Conservation (phyloP, 768 basidiomycete genomes). For the Amanita phalloides region DNA sequence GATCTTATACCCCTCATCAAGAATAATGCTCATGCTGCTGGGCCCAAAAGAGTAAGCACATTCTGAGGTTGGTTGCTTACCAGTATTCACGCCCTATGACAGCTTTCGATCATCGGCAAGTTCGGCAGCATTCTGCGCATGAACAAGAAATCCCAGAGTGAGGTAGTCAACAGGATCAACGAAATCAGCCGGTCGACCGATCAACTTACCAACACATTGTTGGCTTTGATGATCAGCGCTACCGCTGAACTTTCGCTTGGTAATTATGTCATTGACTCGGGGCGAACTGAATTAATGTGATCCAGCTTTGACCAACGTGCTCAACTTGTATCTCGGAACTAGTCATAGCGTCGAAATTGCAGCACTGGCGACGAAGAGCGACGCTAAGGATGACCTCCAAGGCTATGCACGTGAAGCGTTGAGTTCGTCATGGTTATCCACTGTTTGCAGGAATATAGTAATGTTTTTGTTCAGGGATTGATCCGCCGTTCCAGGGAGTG, state of each 20-base stretch:
- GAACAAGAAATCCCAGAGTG: constrained; percentile 36
- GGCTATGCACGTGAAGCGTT: constrained; percentile 60
- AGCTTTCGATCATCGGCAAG: constrained; percentile 28
- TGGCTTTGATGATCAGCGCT: constrained; percentile 60
- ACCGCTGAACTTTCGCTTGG: constrained; percentile 65
- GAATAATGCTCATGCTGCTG: constrained; percentile 27
- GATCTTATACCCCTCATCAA: constrained; percentile 50
- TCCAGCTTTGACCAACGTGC: constrained; percentile 50
- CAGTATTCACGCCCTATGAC: background rate
- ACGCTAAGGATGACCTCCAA: constrained; percentile 29
- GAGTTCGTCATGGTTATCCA: constrained; percentile 30
- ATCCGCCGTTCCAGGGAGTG: constrained; percentile 62
- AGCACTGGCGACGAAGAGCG: constrained; percentile 19
- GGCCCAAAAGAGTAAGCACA: constrained; percentile 29
- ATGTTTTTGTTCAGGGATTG: constrained; percentile 37
- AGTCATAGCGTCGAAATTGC: constrained; percentile 27
- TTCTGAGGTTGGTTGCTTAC: background rate
- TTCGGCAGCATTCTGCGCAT: constrained; percentile 39
- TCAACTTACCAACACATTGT: constrained; percentile 53
- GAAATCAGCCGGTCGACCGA: constrained; percentile 47
- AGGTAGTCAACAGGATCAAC: constrained; percentile 46
- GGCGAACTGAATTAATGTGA: background rate
- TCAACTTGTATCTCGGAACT: constrained; percentile 56
- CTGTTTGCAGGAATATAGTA: background rate
- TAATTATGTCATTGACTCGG: constrained; percentile 11